phyloP scores from a whole-genome alignment of 306 rosid species.

The Pyrus pyrifolia region DNA sequence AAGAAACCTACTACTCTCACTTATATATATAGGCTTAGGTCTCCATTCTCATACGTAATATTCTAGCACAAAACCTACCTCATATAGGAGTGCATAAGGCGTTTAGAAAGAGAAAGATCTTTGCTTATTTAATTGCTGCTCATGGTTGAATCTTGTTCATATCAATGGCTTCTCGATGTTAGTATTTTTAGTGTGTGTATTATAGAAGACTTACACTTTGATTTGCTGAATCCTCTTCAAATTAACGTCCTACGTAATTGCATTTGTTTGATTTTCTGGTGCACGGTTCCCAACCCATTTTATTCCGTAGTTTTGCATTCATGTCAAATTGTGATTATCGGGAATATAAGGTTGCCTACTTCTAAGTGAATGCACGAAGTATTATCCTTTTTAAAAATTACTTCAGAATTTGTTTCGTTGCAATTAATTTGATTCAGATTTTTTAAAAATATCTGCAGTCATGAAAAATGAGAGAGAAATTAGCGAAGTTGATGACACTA shows the following conservation, averaged over 20 bases:
- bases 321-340: too few species aligned
- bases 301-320: too few species aligned
- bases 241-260: background rate
- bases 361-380: too few species aligned
- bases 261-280: background rate
- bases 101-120: background rate
- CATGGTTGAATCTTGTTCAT: background rate
- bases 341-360: too few species aligned
- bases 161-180: too few species aligned
- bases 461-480: background rate
- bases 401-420: background rate
- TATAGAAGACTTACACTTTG: too few species aligned
- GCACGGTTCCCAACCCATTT: background rate
- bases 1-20: background rate
- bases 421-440: background rate
- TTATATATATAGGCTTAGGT: background rate
- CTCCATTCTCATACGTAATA: background rate
- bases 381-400: too few species aligned
- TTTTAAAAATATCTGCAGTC: background rate
- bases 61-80: background rate
- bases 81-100: background rate
- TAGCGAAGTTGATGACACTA: background rate
- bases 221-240: too few species aligned
- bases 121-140: background rate
- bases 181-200: too few species aligned